Percentiles rank a stretch among this genome's conserved stretches.
phyloP scores from a whole-genome alignment of 2,329 filamentous ascomycete genomes.

The Trichoderma koningii region DNA sequence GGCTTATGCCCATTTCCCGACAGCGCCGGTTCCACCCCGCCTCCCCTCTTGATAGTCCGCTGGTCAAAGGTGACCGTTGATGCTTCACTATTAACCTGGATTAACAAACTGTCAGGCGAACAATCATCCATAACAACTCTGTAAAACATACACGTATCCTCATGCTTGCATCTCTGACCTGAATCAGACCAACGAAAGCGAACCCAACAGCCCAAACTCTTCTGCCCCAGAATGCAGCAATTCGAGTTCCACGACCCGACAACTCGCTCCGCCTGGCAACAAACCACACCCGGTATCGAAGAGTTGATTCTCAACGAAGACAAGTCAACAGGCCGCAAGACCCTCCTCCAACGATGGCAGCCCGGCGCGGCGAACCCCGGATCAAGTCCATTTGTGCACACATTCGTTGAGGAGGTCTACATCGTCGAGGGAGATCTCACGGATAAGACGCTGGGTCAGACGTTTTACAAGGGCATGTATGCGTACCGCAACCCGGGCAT shows the following conservation, averaged over 20 bases:
- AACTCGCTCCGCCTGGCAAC: constrained; percentile 32
- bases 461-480: constrained; percentile 42
- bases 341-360: constrained; percentile 42
- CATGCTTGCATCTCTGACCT: background rate
- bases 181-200: background rate
- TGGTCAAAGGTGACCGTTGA: constrained; percentile 12
- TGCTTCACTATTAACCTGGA: background rate
- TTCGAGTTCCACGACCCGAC: constrained; percentile 36
- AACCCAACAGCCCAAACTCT: background rate
- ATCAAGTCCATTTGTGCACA: constrained; percentile 38
- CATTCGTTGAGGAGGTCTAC: constrained; percentile 45
- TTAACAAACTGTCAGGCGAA: background rate
- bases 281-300: constrained; percentile 40
- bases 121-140: background rate
- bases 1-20: constrained; percentile 13
- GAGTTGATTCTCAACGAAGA: constrained; percentile 43
- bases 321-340: constrained; percentile 35
- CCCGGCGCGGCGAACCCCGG: constrained; percentile 35
- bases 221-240: constrained; percentile 32
- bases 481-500: constrained; percentile 45
- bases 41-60: background rate
- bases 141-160: too few relatives aligned
- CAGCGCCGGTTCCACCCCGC: constrained; percentile 5
- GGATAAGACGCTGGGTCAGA: constrained; percentile 37
- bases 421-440: constrained; percentile 41